Percentiles rank a stretch among this genome's conserved stretches.
Evolutionary conservation across 2,329 filamentous ascomycete genomes (phyloP).

Genomic region (Colletotrichum graminicola): DNA sequence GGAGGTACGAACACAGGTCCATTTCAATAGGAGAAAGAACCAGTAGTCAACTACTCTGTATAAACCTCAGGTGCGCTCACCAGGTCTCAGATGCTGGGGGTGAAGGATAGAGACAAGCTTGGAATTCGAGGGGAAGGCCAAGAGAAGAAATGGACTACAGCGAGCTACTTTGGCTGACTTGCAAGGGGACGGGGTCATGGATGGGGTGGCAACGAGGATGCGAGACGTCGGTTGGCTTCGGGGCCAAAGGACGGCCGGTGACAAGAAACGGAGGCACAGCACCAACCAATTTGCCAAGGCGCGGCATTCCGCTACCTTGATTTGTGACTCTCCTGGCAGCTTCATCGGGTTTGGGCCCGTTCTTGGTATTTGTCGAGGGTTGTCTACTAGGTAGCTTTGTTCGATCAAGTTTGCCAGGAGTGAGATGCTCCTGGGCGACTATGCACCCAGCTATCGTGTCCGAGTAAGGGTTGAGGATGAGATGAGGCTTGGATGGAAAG

Average conservation of each 20-base stretch:
- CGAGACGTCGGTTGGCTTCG: slow-evolving; percentile 13
- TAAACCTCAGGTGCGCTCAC: background rate
- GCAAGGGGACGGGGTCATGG: background rate
- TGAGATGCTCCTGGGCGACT: background rate
- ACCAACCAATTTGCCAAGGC: slow-evolving; percentile 37
- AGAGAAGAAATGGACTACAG: background rate
- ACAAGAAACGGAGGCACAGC: slow-evolving; percentile 10
- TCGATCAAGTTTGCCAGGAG: slow-evolving; percentile 5
- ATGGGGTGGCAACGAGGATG: slow-evolving; percentile 12
- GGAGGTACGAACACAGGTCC: background rate
- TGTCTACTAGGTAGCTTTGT: background rate
- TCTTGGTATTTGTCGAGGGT: slow-evolving; percentile 25
- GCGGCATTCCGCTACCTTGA: slow-evolving; percentile 31
- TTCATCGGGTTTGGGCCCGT: slow-evolving; percentile 24
- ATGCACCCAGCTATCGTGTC: background rate
- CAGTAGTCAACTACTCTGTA: background rate
- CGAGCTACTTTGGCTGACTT: background rate
- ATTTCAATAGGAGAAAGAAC: background rate
- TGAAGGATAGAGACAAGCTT: background rate
- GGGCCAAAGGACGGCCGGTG: slow-evolving; percentile 18
- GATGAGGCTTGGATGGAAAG: background rate
- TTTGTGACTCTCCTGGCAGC: slow-evolving; percentile 23
- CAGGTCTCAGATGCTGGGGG: background rate
- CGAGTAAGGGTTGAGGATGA: background rate
- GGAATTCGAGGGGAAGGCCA: background rate